phyloP scores from a whole-genome alignment of 139 green algal genomes.

The Chlorella sp. region DNA sequence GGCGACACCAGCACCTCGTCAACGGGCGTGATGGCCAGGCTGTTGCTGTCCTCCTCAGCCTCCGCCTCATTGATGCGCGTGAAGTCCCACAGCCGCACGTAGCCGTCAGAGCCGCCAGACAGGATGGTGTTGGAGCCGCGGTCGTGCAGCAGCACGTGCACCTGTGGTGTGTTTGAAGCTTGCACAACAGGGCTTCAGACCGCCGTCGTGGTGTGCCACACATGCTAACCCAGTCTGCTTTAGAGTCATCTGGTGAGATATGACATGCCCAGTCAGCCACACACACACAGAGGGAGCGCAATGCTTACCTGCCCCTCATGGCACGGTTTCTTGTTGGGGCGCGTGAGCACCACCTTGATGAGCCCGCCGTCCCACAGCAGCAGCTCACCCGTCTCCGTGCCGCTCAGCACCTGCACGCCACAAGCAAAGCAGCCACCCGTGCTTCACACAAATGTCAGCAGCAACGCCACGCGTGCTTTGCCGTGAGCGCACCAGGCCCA shows the following conservation, averaged over 20 bases:
- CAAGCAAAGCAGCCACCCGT: too few relatives aligned
- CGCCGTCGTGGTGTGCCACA: too few relatives aligned
- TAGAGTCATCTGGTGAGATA: too few relatives aligned
- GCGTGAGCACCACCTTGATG: conserved; percentile 64
- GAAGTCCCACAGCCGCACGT: conserved; percentile 62
- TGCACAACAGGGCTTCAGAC: too few relatives aligned
- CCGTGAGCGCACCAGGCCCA: too few relatives aligned
- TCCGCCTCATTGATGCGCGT: conserved; percentile 23
- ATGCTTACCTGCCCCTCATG: conserved; percentile 51
- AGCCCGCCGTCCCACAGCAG: conserved; percentile 76
- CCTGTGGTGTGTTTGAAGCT: conserved; percentile 1
- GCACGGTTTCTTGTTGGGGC: conserved; percentile 39
- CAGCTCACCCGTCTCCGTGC: conserved; percentile 61
- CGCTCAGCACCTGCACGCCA: conserved; percentile 46
- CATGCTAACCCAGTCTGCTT: too few relatives aligned
- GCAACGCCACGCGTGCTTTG: too few relatives aligned
- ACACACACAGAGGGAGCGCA: too few relatives aligned
- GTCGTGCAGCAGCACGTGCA: conserved; percentile 60
- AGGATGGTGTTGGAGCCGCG: conserved; percentile 36
- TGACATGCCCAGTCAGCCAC: too few relatives aligned
- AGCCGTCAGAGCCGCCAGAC: conserved; percentile 62
- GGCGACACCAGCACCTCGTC: conserved; percentile 30
- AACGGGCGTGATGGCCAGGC: conserved; percentile 21
- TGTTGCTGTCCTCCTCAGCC: conserved; percentile 25
- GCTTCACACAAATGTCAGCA: too few relatives aligned